Evolutionary conservation across 1,139 yeast species (phyloP).

Genomic region (Candida sp.): DNA sequence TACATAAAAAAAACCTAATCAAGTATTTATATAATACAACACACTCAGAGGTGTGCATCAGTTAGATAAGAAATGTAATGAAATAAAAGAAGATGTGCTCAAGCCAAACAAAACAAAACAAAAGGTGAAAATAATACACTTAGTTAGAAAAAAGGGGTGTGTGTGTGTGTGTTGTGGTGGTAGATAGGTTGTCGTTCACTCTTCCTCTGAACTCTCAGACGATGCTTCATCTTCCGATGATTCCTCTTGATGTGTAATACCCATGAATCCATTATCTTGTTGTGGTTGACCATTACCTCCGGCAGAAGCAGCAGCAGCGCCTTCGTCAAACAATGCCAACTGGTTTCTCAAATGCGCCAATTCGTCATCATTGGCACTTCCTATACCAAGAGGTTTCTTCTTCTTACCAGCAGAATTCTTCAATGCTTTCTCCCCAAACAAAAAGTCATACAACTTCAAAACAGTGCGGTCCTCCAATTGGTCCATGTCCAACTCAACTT

Average conservation of each 20-base stretch:
- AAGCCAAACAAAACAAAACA: not conserved
- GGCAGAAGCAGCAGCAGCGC: slow-evolving; percentile 18
- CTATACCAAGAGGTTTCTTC: slow-evolving; percentile 48
- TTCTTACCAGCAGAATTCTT: slow-evolving; percentile 49
- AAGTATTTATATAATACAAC: slow-evolving; percentile 1
- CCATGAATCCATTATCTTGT: slow-evolving; percentile 28
- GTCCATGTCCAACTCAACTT: slow-evolving; percentile 94
- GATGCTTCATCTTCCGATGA: slow-evolving; percentile 52
- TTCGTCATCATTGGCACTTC: slow-evolving; percentile 68
- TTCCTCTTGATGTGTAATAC: slow-evolving; percentile 36
- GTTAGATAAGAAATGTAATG: no score
- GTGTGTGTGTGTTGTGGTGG: no score
- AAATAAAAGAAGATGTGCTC: not conserved
- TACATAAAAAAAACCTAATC: slow-evolving; percentile 1
- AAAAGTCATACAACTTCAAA: slow-evolving; percentile 79
- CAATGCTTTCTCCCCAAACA: slow-evolving; percentile 61
- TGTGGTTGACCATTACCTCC: slow-evolving; percentile 15
- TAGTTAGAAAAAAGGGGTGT: not conserved
- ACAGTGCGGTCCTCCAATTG: slow-evolving; percentile 87
- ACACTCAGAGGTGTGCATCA: not conserved
- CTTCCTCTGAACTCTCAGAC: slow-evolving; percentile 72
- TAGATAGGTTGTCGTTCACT: slow-evolving; percentile 25
- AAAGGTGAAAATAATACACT: slow-evolving; percentile 2
- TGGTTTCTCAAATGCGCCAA: slow-evolving; percentile 86
- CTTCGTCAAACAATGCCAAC: slow-evolving; percentile 75